Evolutionary conservation across 1,284 basidiomycete species (phyloP).

Genomic region (Fomitopsis betulina): DNA sequence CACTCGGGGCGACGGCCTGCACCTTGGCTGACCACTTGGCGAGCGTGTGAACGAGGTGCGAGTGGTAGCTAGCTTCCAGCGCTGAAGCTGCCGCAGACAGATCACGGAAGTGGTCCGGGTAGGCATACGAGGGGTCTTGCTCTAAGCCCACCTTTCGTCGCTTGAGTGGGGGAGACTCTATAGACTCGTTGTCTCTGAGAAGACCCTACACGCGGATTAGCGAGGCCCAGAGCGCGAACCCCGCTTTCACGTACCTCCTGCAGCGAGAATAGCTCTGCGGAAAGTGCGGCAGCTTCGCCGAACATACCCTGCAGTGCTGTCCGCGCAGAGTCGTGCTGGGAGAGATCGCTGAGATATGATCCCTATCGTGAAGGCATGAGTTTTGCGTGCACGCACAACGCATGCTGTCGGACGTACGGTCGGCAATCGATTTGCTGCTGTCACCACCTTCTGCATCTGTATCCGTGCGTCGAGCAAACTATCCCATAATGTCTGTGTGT

Average conservation of each 20-base stretch:
- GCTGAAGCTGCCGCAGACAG: conserved; percentile 30
- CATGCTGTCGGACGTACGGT: conserved; percentile 30
- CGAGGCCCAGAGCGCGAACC: neutral
- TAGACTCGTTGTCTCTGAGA: conserved; percentile 37
- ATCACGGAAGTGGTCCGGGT: conserved; percentile 35
- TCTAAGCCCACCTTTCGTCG: conserved; percentile 42
- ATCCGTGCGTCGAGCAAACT: conserved; percentile 84
- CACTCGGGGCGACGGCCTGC: conserved; percentile 79
- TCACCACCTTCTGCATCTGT: conserved; percentile 77
- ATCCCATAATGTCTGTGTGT: conserved; percentile 74
- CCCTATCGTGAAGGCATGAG: conserved; percentile 8
- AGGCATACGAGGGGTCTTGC: conserved; percentile 25
- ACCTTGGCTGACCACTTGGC: conserved; percentile 93
- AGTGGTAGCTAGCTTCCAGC: conserved; percentile 63
- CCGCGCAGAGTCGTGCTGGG: conserved; percentile 27
- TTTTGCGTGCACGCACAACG: neutral
- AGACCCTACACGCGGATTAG: conserved; percentile 10
- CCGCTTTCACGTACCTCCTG: conserved; percentile 45
- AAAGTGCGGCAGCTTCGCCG: conserved; percentile 52
- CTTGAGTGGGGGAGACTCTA: conserved; percentile 53
- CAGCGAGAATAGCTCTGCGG: conserved; percentile 63
- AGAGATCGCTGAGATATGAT: conserved; percentile 8
- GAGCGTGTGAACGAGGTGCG: conserved; percentile 70
- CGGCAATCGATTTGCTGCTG: conserved; percentile 60
- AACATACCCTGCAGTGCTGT: conserved; percentile 42